phyloP scores from a whole-genome alignment of 441 rosid species.

The Rhodomyrtus psidioides region DNA sequence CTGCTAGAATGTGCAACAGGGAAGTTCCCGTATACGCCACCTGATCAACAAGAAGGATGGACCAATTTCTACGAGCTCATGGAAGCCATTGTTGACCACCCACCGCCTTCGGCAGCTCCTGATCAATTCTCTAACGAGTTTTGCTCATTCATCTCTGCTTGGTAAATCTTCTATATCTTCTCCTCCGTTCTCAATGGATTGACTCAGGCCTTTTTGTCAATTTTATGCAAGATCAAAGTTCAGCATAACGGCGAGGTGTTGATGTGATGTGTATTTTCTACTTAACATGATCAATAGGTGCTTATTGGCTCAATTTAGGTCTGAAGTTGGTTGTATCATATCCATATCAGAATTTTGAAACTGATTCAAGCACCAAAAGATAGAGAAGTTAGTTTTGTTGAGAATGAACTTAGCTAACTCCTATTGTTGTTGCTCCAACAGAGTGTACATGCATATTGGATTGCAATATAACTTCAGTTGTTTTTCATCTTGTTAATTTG shows the following conservation, averaged over 20 bases:
- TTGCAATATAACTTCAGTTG: not conserved
- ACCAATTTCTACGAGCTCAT: slow-evolving; percentile 71
- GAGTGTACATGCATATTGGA: not conserved
- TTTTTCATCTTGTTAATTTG: not conserved
- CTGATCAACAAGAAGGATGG: slow-evolving; percentile 60
- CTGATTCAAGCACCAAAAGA: not conserved
- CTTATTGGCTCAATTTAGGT: not conserved
- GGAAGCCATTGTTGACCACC: slow-evolving; percentile 77
- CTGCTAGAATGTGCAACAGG: slow-evolving; percentile 92
- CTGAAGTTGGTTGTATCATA: not conserved
- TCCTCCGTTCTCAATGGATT: not conserved
- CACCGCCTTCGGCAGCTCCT: slow-evolving; percentile 68
- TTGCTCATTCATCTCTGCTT: slow-evolving; percentile 80
- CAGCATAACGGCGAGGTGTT: not conserved
- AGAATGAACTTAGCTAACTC: not conserved
- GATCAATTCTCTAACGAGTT: slow-evolving; percentile 70
- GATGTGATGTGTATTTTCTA: not conserved
- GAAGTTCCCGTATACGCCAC: slow-evolving; percentile 70
- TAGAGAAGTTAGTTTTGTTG: not conserved
- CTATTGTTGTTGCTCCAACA: not conserved
- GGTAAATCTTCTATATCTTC: slow-evolving; percentile 35
- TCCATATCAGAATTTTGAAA: not conserved
- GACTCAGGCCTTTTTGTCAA: not conserved
- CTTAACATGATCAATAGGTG: not conserved
- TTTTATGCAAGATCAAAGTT: not conserved